Evolutionary conservation across 2,329 filamentous ascomycete species (phyloP).

Genomic region (Raffaelea albimanens): DNA sequence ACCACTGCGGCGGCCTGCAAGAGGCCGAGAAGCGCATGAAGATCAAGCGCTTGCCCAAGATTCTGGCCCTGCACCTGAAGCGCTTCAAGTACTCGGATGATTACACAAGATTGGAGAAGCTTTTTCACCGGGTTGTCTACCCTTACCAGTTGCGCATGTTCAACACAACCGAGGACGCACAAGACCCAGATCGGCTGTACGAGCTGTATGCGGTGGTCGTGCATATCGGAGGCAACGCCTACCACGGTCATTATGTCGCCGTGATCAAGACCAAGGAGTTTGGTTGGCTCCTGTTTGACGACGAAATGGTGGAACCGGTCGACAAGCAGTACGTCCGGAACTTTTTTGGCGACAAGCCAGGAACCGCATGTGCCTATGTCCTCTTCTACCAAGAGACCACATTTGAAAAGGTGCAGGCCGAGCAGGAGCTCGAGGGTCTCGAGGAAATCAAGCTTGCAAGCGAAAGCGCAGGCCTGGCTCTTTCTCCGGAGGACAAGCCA

Average conservation of each 20-base stretch:
- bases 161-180: slow-evolving; percentile 92
- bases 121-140: slow-evolving; percentile 95
- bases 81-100: slow-evolving; percentile 98
- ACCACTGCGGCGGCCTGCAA: slow-evolving; percentile 90
- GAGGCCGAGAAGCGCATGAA: slow-evolving; percentile 99
- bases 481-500: slow-evolving; percentile 27
- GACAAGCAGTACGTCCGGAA: slow-evolving; percentile 94
- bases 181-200: slow-evolving; percentile 87
- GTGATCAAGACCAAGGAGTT: slow-evolving; percentile 96
- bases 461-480: slow-evolving; percentile 45
- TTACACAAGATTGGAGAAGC: slow-evolving; percentile 82
- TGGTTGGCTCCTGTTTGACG: slow-evolving; percentile 93
- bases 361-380: slow-evolving; percentile 90
- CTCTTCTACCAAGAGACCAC: slow-evolving; percentile 94
- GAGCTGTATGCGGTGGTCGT: slow-evolving; percentile 96
- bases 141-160: slow-evolving; percentile 94
- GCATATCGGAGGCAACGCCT: slow-evolving; percentile 92
- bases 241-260: slow-evolving; percentile 95
- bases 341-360: slow-evolving; percentile 90
- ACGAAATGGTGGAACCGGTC: slow-evolving; percentile 97
- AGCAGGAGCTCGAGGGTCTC: slow-evolving; percentile 73
- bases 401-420: slow-evolving; percentile 56
- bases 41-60: slow-evolving; percentile 86
- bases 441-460: slow-evolving; percentile 50
- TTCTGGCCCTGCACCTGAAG: slow-evolving; percentile 87